These are phyloP conservation scores for Syzygium aromaticum DNA, from an alignment of 345 rosid genomes.

Conservation along the genomic window DNA sequence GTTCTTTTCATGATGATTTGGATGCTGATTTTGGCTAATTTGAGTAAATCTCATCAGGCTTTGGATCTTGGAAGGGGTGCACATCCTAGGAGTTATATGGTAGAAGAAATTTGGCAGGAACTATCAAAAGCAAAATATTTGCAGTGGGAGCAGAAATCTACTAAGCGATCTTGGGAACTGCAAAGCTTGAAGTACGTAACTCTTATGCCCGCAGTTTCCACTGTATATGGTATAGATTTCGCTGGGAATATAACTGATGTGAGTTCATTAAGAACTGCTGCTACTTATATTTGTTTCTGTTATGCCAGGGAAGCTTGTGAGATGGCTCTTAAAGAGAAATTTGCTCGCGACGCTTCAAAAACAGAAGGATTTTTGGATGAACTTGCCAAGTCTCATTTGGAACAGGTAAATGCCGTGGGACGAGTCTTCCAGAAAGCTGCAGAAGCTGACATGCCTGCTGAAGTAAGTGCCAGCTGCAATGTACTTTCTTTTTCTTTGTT, in stretches of 20 bases:
- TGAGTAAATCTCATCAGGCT: constrained; percentile 27
- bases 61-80: constrained; percentile 81
- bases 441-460: constrained; percentile 55
- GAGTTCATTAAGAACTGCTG: neutral
- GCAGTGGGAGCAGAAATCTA: constrained; percentile 68
- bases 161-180: constrained; percentile 61
- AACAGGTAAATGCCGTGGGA: constrained; percentile 43
- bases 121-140: constrained; percentile 78
- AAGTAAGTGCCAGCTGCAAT: constrained; percentile 22
- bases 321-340: constrained; percentile 61
- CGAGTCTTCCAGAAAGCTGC: constrained; percentile 56
- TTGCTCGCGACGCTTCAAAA: constrained; percentile 34
- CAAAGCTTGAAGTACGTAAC: constrained; percentile 74
- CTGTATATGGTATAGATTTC: neutral
- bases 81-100: constrained; percentile 51
- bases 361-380: constrained; percentile 52
- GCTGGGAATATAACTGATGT: neutral
- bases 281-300: neutral
- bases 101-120: constrained; percentile 90
- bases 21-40: neutral
- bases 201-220: constrained; percentile 1
- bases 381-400: constrained; percentile 15
- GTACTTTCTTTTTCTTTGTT: neutral
- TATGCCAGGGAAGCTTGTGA: constrained; percentile 69
- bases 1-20: neutral